Percentiles rank a stretch among this genome's conserved stretches.
phyloP scores from a whole-genome alignment of 208 protist genomes.

The Leishmania martiniquensis region DNA sequence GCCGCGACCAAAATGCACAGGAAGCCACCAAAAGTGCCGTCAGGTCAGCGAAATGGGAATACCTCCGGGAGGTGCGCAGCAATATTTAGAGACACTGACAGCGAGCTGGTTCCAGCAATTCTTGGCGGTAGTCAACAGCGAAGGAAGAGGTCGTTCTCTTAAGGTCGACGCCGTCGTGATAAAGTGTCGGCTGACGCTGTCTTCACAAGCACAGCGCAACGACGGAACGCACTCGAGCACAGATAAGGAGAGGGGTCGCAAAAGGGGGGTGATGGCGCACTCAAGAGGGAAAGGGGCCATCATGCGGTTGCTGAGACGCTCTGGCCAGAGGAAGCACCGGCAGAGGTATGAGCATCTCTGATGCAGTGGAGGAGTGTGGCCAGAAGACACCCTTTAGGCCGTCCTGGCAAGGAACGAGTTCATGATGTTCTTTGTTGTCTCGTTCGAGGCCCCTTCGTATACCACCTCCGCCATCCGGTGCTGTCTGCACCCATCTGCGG shows the following conservation, averaged over 20 bases:
- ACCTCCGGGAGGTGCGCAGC: no score
- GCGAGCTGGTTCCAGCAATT: background rate
- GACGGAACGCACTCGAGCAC: background rate
- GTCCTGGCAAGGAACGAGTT: no score
- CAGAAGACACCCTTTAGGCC: background rate
- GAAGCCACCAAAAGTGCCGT: background rate
- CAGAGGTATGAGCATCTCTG: background rate
- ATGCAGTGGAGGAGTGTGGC: background rate
- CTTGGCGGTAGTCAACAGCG: background rate
- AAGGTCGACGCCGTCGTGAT: background rate
- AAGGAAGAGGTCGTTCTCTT: background rate
- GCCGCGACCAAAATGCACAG: background rate
- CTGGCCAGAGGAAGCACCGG: background rate
- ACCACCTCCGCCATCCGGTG: background rate
- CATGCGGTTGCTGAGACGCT: background rate
- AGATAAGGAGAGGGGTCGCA: background rate
- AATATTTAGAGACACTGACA: background rate
- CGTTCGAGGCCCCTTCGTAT: background rate
- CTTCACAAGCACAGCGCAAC: background rate
- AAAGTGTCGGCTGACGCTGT: background rate
- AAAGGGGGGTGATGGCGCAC: background rate
- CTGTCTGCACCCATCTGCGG: background rate
- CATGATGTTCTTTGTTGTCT: background rate
- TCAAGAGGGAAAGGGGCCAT: background rate
- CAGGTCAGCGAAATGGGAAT: background rate